Conservation (phyloP, 2,329 filamentous ascomycete species). For the Corniculantispora saksenae region DNA sequence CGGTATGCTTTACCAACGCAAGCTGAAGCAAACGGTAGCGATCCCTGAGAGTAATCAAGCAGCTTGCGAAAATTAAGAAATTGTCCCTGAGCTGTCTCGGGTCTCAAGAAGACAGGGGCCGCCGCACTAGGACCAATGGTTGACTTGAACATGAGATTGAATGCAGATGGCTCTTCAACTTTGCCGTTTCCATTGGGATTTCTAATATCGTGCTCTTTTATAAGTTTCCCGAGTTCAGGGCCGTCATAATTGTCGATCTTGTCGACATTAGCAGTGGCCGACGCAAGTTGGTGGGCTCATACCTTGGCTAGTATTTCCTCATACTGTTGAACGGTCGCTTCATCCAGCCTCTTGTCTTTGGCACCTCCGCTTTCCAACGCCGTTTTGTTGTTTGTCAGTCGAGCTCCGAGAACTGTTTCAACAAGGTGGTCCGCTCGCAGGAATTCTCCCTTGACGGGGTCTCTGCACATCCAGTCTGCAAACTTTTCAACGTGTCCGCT, state of each 20-base stretch:
- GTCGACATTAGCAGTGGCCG: too few species aligned
- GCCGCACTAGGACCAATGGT: slow-evolving; percentile 67
- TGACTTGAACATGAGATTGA: slow-evolving; percentile 73
- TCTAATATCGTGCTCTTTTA: slow-evolving; percentile 65
- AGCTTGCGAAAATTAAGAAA: slow-evolving; percentile 70
- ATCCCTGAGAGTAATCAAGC: slow-evolving; percentile 66
- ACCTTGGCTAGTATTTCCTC: slow-evolving; percentile 64
- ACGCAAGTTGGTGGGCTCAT: background rate
- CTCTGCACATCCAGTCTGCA: slow-evolving; percentile 72
- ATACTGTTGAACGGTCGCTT: slow-evolving; percentile 62
- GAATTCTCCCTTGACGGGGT: slow-evolving; percentile 69
- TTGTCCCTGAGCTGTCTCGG: slow-evolving; percentile 69
- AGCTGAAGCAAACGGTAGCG: slow-evolving; percentile 70
- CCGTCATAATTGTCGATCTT: slow-evolving; percentile 66
- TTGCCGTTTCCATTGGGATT: slow-evolving; percentile 63
- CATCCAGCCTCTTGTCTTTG: slow-evolving; percentile 63
- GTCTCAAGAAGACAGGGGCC: slow-evolving; percentile 61
- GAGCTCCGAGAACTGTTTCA: slow-evolving; percentile 64
- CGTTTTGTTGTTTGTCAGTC: slow-evolving; percentile 48
- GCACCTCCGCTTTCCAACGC: slow-evolving; percentile 57
- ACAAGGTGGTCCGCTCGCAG: slow-evolving; percentile 69
- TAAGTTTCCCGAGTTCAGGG: slow-evolving; percentile 62
- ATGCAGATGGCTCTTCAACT: slow-evolving; percentile 62
- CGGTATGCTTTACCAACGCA: slow-evolving; percentile 71
- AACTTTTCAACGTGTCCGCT: slow-evolving; percentile 72